A percentile compares a stretch with the other conserved stretches of the same genome.
phyloP scores from a whole-genome alignment of 177 flowering plant species.

The Telopea speciosissima region DNA sequence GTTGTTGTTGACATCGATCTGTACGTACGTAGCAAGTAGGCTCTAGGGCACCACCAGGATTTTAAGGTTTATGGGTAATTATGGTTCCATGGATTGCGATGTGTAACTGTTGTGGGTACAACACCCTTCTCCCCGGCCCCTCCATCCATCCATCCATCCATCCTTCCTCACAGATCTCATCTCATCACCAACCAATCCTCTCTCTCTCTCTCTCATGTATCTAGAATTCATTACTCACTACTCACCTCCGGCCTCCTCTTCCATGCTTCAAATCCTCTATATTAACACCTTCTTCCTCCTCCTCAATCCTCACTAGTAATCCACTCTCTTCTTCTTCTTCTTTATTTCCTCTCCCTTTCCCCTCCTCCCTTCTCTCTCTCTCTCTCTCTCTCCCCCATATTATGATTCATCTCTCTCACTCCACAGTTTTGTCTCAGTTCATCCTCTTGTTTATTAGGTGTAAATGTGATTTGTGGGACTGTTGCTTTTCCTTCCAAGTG shows the following conservation, averaged over 20 bases:
- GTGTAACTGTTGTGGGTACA: slow-evolving; percentile 33
- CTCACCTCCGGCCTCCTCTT: too few species aligned
- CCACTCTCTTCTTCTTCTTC: neutral
- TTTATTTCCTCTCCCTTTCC: neutral
- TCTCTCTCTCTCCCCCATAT: neutral
- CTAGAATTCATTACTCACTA: neutral
- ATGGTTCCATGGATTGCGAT: slow-evolving; percentile 38
- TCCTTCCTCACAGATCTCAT: slow-evolving; percentile 12
- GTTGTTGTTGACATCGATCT: neutral
- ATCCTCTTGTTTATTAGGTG: neutral
- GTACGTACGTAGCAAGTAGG: slow-evolving; percentile 5
- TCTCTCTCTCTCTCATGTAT: neutral
- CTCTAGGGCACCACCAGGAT: slow-evolving; percentile 14
- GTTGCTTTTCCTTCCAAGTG: slow-evolving; percentile 10
- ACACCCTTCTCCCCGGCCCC: slow-evolving; percentile 14
- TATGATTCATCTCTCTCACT: neutral
- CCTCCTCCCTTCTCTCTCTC: neutral
- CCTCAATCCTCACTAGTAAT: neutral
- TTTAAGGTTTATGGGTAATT: slow-evolving; percentile 16
- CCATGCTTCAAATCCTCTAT: too few species aligned
- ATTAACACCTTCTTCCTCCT: neutral
- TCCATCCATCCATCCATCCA: slow-evolving; percentile 3
- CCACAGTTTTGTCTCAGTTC: neutral
- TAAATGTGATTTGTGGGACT: neutral
- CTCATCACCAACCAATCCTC: slow-evolving; percentile 1